phyloP scores from a whole-genome alignment of 129 eudicot species.

The Smallanthus sonchifolius region DNA sequence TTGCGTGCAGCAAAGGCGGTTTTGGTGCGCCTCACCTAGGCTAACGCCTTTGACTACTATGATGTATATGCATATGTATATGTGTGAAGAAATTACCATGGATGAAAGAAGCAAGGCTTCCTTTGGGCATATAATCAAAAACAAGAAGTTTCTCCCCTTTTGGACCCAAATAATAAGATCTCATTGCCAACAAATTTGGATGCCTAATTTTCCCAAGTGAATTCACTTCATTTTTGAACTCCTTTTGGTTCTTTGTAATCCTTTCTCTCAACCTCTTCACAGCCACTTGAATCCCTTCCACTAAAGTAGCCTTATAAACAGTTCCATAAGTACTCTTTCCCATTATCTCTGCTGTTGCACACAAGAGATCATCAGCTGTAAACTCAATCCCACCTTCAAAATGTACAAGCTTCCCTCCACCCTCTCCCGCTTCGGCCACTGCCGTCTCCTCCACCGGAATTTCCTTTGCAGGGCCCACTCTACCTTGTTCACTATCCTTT shows the following conservation, averaged over 20 bases:
- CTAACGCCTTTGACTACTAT: neutral
- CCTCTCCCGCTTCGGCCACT: constrained; percentile 43
- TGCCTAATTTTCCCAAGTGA: constrained; percentile 69
- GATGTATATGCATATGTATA: neutral
- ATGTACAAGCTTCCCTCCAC: constrained; percentile 84
- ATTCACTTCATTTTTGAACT: constrained; percentile 69
- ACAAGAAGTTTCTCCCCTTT: constrained; percentile 93
- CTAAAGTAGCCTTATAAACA: constrained; percentile 77
- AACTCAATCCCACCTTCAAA: constrained; percentile 81
- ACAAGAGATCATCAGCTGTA: constrained; percentile 80
- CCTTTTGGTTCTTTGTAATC: constrained; percentile 64
- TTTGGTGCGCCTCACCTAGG: too few species aligned
- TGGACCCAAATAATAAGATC: constrained; percentile 82
- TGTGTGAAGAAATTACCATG: constrained; percentile 44
- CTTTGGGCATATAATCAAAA: constrained; percentile 79
- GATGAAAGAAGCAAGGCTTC: constrained; percentile 73
- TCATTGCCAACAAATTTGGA: constrained; percentile 68
- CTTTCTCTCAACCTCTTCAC: constrained; percentile 89
- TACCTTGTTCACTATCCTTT: constrained; percentile 30
- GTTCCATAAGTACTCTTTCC: constrained; percentile 94
- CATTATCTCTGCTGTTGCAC: constrained; percentile 93
- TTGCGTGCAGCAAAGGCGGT: too few species aligned
- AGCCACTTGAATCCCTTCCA: constrained; percentile 77
- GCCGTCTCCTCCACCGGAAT: constrained; percentile 24
- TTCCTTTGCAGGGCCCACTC: constrained; percentile 44